phyloP scores from a whole-genome alignment of 306 rosid genomes.

The Rosa chinensis region DNA sequence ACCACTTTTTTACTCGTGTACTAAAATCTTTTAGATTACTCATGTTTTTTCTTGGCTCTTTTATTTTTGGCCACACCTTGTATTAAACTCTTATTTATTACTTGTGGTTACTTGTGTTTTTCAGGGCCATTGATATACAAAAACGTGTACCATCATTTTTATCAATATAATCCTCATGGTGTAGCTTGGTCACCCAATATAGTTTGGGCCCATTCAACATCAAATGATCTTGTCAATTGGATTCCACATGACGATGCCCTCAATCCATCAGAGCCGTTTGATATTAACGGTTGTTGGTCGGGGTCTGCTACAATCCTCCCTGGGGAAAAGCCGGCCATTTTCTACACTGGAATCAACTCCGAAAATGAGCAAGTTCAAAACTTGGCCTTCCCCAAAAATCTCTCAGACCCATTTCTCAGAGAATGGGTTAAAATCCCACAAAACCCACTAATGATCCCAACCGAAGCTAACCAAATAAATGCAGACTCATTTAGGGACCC shows the following conservation, averaged over 20 bases:
- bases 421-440: constrained; percentile 63
- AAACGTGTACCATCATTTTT: constrained; percentile 68
- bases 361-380: constrained; percentile 66
- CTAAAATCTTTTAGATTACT: no score
- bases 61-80: neutral
- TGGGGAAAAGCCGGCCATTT: constrained; percentile 55
- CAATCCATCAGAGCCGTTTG: constrained; percentile 61
- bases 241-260: constrained; percentile 58
- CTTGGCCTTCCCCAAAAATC: constrained; percentile 62
- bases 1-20: no score
- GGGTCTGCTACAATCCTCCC: constrained; percentile 76
- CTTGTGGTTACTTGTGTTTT: neutral
- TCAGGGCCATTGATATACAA: constrained; percentile 72
- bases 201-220: constrained; percentile 88
- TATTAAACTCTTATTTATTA: neutral
- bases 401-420: constrained; percentile 70
- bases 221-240: constrained; percentile 81
- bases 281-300: constrained; percentile 84
- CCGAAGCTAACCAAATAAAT: constrained; percentile 37
- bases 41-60: no score
- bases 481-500: constrained; percentile 75
- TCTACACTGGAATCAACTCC: constrained; percentile 74
- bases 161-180: constrained; percentile 77
- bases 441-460: constrained; percentile 74
- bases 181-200: constrained; percentile 60